Evolutionary conservation across 2,329 filamentous ascomycete genomes (phyloP), one percentile per base, ranked within the genome.

Genomic region (Gaeumannomyces tritici): DNA sequence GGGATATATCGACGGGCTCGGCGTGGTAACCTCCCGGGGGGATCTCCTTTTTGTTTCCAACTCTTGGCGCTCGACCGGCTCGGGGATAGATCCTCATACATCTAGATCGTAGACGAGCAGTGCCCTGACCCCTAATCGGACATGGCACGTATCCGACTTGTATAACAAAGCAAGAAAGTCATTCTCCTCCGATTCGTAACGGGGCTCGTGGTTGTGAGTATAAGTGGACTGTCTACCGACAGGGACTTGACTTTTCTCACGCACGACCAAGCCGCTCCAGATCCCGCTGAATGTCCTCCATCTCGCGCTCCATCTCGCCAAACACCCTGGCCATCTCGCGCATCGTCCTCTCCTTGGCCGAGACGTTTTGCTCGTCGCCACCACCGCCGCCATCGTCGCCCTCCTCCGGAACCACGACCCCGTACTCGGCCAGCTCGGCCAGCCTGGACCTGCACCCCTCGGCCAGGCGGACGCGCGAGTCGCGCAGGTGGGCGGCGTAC

Each of bases 241-340:
- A 35, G 1, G 13, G 18, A 35, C 33, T 13, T 15, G 4, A 15
- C 11, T 21, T 4, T n/a, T 21, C 42, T 51, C 59, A 70, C 7
- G 65, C 69, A 63, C 63, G 59, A 4, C 66, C 67, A 62, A 74
- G 64, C 57, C 72, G 58, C 31, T 70, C 69, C 59, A 85, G 65
- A 64, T 85, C 82, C 3, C 69, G 73, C 63, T 73, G 75, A 0
- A 82, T 78, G 57, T 85, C 82, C 12, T 77, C 73, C 62, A 84
- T 70, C 67, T 82, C 75, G 63, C 73, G 71, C 31, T 73, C 75
- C 76, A 84, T 80, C 62, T 84, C 80, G 2, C 74, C 69, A 68
- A 80, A 81, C 9, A 79, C 76, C 62, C 76, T 73, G 3, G 79
- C 82, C 76, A 84, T 80, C 69, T 85, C 82, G 62, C 78, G 75